Evolutionary conservation across 495 filamentous ascomycete genomes (phyloP).

Genomic region (Baudoinia panamericana): DNA sequence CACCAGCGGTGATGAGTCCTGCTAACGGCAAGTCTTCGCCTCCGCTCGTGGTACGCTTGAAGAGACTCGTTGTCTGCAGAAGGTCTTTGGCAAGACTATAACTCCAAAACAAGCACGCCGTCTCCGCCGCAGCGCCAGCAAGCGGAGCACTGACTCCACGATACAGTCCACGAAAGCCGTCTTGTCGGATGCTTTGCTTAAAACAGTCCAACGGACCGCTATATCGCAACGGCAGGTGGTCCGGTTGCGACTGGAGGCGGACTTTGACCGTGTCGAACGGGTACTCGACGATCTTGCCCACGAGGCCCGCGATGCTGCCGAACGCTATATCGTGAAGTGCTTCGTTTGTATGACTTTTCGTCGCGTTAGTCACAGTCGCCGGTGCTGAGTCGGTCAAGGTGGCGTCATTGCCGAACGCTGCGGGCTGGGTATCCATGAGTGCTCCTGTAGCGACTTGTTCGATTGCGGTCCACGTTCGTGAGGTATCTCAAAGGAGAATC

Average conservation of each 20-base stretch:
- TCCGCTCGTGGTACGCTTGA: conserved; percentile 29
- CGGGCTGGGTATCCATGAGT: conserved; percentile 1
- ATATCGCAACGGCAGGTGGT: conserved; percentile 69
- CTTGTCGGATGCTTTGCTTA: conserved; percentile 59
- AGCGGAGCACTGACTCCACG: conserved; percentile 87
- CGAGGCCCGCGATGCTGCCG: conserved; percentile 57
- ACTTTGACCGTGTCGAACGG: conserved; percentile 98
- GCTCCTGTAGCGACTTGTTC: too few relatives aligned
- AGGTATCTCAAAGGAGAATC: not conserved
- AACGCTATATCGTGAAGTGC: conserved; percentile 31
- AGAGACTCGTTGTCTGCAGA: conserved; percentile 41
- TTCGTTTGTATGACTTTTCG: conserved; percentile 16
- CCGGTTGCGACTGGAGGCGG: conserved; percentile 67
- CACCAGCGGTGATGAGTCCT: conserved; percentile 63
- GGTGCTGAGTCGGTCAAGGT: conserved; percentile 1
- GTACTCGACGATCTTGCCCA: conserved; percentile 93
- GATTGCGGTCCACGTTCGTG: not conserved
- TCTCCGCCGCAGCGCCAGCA: conserved; percentile 83
- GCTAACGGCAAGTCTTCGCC: conserved; percentile 45
- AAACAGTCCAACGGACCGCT: conserved; percentile 88
- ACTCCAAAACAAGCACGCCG: conserved; percentile 86
- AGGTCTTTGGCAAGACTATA: conserved; percentile 29
- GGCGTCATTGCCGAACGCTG: not conserved
- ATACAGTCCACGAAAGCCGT: conserved; percentile 71
- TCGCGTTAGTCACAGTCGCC: not conserved